A percentile compares a stretch with the other conserved stretches of the same genome.
phyloP scores from a whole-genome alignment of 1,284 basidiomycete genomes.

The Earliella scabrosa region DNA sequence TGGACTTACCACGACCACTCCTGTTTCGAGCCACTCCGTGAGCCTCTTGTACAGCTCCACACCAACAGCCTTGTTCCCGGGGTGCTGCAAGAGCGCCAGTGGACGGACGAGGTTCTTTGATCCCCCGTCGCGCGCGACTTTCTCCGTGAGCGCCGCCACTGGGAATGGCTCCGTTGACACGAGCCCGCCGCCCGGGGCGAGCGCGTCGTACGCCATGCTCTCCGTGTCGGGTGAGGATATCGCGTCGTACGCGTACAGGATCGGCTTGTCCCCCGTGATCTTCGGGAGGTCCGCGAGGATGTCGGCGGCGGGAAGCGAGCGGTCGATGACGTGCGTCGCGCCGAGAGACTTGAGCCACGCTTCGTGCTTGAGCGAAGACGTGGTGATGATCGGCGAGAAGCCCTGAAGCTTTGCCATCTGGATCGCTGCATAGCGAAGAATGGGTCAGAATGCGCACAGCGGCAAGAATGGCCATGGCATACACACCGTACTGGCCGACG shows the following conservation, averaged over 20 bases:
- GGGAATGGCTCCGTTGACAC: constrained; percentile 18
- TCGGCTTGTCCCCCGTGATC: constrained; percentile 20
- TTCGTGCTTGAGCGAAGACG: neutral
- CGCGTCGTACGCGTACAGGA: constrained; percentile 46
- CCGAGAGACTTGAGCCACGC: constrained; percentile 50
- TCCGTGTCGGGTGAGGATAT: constrained; percentile 24
- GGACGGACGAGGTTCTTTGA: constrained; percentile 19
- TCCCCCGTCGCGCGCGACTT: constrained; percentile 2
- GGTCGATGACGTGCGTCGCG: constrained; percentile 51
- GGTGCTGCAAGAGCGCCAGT: neutral
- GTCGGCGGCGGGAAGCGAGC: constrained; percentile 39
- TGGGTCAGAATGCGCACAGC: neutral
- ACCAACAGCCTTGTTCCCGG: constrained; percentile 2
- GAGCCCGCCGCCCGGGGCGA: constrained; percentile 32
- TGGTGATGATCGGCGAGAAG: constrained; percentile 2
- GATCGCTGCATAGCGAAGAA: neutral
- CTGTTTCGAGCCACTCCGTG: constrained; percentile 2
- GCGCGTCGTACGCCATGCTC: constrained; percentile 30
- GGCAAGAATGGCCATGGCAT: too few relatives aligned
- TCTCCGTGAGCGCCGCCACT: constrained; percentile 15
- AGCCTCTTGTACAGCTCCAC: constrained; percentile 13
- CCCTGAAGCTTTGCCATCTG: neutral
- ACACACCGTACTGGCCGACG: neutral
- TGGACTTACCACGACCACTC: constrained; percentile 5
- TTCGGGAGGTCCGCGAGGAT: constrained; percentile 37